These are phyloP conservation scores for Lachancea waltii DNA, from an alignment of 805 yeast genomes.

Conservation along the genomic window DNA sequence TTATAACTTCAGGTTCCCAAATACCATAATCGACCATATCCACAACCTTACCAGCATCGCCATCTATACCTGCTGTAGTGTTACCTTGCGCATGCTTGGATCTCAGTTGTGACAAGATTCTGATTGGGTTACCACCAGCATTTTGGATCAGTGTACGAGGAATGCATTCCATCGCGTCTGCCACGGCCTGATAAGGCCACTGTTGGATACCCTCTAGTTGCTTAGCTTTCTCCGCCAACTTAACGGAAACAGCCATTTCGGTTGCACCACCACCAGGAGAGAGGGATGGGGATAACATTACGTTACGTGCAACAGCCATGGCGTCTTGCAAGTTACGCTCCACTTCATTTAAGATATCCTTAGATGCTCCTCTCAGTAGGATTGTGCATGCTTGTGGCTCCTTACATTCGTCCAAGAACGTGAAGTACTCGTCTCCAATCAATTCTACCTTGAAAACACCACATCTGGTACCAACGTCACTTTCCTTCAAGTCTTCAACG, in stretches of 20 bases:
- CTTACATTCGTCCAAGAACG: conserved; percentile 72
- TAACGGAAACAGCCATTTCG: conserved; percentile 95
- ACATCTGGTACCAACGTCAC: conserved; percentile 84
- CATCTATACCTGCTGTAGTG: conserved; percentile 85
- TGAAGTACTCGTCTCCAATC: conserved; percentile 95
- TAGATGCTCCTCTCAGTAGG: conserved; percentile 90
- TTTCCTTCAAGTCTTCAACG: conserved; percentile 86
- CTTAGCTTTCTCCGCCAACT: conserved; percentile 83
- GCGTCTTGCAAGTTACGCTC: conserved; percentile 98
- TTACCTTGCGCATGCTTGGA: conserved; percentile 94
- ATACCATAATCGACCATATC: conserved; percentile 95
- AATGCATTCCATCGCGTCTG: conserved; percentile 97
- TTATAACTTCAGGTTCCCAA: conserved; percentile 99
- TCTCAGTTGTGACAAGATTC: conserved; percentile 81
- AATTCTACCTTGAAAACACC: conserved; percentile 88
- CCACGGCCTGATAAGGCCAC: conserved; percentile 98
- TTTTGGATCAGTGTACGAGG: conserved; percentile 96
- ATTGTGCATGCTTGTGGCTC: conserved; percentile 93
- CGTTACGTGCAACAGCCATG: conserved; percentile 95
- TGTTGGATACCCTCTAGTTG: conserved; percentile 90
- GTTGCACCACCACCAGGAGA: conserved; percentile 99
- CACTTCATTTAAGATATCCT: conserved; percentile 91
- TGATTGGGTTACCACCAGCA: conserved; percentile 95
- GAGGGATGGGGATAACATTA: conserved; percentile 86
- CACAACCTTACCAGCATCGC: conserved; percentile 87